Base-by-base conservation (phyloP, 176 grass and related monocot genomes). In the Guadua angustifolia region DNA sequence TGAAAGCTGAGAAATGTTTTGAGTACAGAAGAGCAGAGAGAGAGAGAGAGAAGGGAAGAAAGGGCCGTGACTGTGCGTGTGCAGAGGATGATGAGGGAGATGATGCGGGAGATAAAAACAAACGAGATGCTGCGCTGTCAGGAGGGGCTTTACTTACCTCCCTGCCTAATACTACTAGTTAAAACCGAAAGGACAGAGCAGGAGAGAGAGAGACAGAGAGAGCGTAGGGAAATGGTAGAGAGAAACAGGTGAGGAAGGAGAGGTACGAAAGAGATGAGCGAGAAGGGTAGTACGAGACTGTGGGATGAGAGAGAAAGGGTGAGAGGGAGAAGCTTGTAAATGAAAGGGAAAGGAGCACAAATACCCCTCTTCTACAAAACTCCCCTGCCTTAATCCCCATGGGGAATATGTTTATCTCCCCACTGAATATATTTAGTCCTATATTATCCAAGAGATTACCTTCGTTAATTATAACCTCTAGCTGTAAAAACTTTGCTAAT, bases 51-150 rank as follows among this genome's bases (percentile, higher is more conserved):
- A n/a, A n/a, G n/a, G n/a, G 61, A 69, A 39, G 16, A 78, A 11
- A 16, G 64, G 32, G 39, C 0, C 24, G 75, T 73, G 32, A 26
- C 0, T 36, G 75, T 73, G 42, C 29, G n/a, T 57, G 68, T 82
- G 85, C 74, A 77, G 74, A 89, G 71, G 94, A 85, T 89, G 94
- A 91, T 93, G 89, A 84, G 82, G 63, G 78, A 47, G 89, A 97
- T 91, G 94, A 91, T 93, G 89, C 82, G 82, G 69, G 78, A 47
- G 89, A 97, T n/a, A 89, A 91, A 97, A 97, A 94, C 92, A 94
- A 97, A 97, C 72, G 68, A 94, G 95, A 91, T 97, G 95, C 95
- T 93, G 92, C 89, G 89, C 87, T 98, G 95, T 95, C 95, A 97
- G 79, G 64, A 79, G 47, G 25, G 75, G 78, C 92, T 94, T 92